Evolutionary conservation across 495 filamentous ascomycete species (phyloP).

Genomic region (Aspergillus bridgeri): DNA sequence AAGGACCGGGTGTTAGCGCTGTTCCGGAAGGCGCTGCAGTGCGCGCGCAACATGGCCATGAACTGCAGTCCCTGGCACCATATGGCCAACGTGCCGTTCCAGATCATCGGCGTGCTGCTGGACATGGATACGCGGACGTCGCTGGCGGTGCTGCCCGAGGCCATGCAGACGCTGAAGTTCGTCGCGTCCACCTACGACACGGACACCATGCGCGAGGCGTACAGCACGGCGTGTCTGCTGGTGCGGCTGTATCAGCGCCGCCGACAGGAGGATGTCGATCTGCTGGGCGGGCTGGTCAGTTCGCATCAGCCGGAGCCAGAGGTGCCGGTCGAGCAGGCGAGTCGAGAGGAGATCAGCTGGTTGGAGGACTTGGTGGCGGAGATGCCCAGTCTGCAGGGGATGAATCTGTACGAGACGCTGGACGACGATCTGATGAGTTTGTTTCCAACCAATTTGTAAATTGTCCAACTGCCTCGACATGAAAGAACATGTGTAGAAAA

Average conservation of each 20-base stretch:
- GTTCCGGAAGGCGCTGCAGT: conserved; percentile 24
- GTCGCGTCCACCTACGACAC: conserved; percentile 42
- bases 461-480: too few relatives aligned
- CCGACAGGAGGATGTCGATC: conserved; percentile 19
- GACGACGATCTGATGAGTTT: conserved; percentile 15
- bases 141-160: conserved; percentile 40
- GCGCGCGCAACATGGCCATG: conserved; percentile 31
- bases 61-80: conserved; percentile 50
- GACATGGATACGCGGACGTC: conserved; percentile 45
- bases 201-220: conserved; percentile 44
- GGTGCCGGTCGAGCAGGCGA: conserved; percentile 15
- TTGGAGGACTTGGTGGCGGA: conserved; percentile 39
- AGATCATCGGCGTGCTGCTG: conserved; percentile 48
- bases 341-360: conserved; percentile 30
- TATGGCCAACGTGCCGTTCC: conserved; percentile 50
- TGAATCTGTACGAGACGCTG: conserved; percentile 36
- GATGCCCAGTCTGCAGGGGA: conserved; percentile 31
- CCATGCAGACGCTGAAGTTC: conserved; percentile 43
- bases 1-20: conserved; percentile 26
- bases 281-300: conserved; percentile 2
- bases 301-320: neutral
- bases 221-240: conserved; percentile 42
- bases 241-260: conserved; percentile 37
- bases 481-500: too few relatives aligned
- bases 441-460: neutral